Conservation (phyloP, 345 rosid genomes). For the Dipteronia sinensis region DNA sequence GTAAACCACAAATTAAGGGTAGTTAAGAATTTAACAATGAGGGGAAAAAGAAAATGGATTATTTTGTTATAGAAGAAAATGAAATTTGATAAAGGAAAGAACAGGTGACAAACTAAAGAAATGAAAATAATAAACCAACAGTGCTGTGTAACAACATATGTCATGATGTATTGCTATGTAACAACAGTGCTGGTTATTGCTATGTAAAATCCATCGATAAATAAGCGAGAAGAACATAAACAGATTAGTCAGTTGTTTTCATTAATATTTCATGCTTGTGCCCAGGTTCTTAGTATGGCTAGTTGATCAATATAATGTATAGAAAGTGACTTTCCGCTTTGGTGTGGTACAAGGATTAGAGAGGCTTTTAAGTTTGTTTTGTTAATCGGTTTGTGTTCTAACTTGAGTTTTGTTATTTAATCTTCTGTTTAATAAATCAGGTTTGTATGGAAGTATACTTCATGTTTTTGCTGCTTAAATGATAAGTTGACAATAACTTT, state of each 20-base stretch:
- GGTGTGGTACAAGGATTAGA: neutral
- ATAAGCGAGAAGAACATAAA: neutral
- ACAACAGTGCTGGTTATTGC: no score
- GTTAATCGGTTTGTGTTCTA: neutral
- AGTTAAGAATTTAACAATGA: no score
- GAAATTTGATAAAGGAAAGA: no score
- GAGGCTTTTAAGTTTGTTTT: neutral
- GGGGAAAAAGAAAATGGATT: no score
- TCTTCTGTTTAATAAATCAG: neutral
- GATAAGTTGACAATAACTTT: neutral
- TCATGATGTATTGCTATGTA: no score
- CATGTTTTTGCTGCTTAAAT: neutral
- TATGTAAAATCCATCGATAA: neutral
- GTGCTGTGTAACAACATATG: no score
- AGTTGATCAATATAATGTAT: neutral
- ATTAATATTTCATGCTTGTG: neutral
- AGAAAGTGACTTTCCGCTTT: neutral
- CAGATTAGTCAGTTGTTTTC: neutral
- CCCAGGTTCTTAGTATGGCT: no score
- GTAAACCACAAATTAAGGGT: no score
- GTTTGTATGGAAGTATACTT: neutral
- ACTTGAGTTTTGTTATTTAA: neutral
- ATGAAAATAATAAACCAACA: no score
- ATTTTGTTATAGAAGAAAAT: no score
- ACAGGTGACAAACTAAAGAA: no score